Percentiles rank a stretch among this genome's conserved stretches.
phyloP scores from a whole-genome alignment of 345 rosid species.

The Litchi chinensis region DNA sequence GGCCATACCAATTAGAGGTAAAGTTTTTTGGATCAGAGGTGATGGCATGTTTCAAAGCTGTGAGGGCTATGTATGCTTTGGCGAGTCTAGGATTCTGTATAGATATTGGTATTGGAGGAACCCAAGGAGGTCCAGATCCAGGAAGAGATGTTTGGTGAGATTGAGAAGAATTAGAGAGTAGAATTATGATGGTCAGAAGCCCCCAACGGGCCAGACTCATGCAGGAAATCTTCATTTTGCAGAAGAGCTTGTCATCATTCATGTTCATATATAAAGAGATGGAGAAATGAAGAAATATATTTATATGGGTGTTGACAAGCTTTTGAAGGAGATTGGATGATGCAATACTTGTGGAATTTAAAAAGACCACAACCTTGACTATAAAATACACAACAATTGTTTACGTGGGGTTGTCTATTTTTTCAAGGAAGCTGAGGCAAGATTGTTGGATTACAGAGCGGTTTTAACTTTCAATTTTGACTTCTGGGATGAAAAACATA shows the following conservation, averaged over 20 bases:
- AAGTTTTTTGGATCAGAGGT: slow-evolving; percentile 67
- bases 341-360: slow-evolving; percentile 3
- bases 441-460: slow-evolving; percentile 32
- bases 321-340: slow-evolving; percentile 21
- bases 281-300: neutral
- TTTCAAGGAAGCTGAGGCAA: no score
- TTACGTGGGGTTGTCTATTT: no score
- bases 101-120: slow-evolving; percentile 27
- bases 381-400: neutral
- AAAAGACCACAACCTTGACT: slow-evolving; percentile 26
- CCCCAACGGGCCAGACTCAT: slow-evolving; percentile 23
- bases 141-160: slow-evolving; percentile 26
- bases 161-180: slow-evolving; percentile 16
- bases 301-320: neutral
- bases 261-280: neutral
- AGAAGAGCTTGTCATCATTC: neutral
- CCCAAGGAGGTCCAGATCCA: no score
- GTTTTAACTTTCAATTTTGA: slow-evolving; percentile 30
- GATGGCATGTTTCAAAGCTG: slow-evolving; percentile 73
- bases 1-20: slow-evolving; percentile 76
- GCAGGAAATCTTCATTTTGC: slow-evolving; percentile 30
- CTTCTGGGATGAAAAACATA: slow-evolving; percentile 9
- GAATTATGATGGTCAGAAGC: slow-evolving; percentile 16
- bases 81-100: slow-evolving; percentile 63
- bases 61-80: slow-evolving; percentile 68